phyloP scores from a whole-genome alignment of 2,329 filamentous ascomycete species.

The Hymenoscyphus fraxineus region DNA sequence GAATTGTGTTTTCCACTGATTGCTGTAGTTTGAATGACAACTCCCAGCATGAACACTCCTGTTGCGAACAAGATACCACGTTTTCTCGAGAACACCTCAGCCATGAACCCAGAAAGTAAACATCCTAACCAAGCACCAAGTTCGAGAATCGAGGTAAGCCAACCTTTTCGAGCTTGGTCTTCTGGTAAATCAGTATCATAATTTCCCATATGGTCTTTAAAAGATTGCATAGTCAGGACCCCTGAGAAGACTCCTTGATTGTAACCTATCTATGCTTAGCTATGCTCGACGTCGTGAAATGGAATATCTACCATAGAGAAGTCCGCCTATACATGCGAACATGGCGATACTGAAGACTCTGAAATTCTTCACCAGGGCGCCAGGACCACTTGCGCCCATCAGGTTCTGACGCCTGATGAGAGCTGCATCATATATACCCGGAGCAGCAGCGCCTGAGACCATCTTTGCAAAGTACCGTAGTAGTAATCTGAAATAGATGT shows the following conservation, averaged over 20 bases:
- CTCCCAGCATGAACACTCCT: constrained; percentile 65
- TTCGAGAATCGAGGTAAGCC: constrained; percentile 66
- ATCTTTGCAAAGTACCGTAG: constrained; percentile 17
- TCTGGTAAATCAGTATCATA: constrained; percentile 45
- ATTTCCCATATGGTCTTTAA: constrained; percentile 51
- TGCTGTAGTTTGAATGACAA: constrained; percentile 63
- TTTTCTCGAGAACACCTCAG: constrained; percentile 66
- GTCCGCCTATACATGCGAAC: constrained; percentile 60
- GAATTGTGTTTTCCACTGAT: constrained; percentile 49
- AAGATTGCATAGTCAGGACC: constrained; percentile 55
- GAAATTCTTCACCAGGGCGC: constrained; percentile 55
- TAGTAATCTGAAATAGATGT: neutral
- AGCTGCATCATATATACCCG: constrained; percentile 48
- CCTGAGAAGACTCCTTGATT: constrained; percentile 77
- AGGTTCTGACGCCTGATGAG: constrained; percentile 49
- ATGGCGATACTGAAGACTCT: constrained; percentile 57
- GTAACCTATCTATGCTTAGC: constrained; percentile 55
- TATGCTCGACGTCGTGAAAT: constrained; percentile 34
- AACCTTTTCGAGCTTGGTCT: constrained; percentile 54
- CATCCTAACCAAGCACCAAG: constrained; percentile 75
- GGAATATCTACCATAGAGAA: constrained; percentile 41
- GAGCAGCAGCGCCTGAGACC: constrained; percentile 31
- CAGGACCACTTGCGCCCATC: constrained; percentile 50
- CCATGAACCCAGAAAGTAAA: constrained; percentile 66
- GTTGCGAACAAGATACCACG: constrained; percentile 65